Evolutionary conservation across 169 alveolate genomes (phyloP), one percentile per base, ranked within the genome.

Genomic region (Cryptosporidium bovis): DNA sequence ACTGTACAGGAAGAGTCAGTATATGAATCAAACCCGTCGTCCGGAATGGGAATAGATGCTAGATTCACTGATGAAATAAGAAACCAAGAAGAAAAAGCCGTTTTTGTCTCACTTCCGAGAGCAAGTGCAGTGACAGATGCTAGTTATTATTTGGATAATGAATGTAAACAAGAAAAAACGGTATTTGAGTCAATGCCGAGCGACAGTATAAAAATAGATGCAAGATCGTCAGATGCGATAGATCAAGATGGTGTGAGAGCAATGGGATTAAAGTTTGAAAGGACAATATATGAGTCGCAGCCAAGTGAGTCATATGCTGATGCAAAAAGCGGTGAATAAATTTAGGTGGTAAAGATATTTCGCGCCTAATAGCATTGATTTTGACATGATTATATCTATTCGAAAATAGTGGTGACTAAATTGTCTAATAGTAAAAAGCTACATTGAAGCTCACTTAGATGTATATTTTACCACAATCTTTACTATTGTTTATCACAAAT

Each of bases 261-360:
- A 24, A 40, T 40, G 48, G 10, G 48, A 1, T 40, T 8, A 40
- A 40, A 40, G 48, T 40, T 8, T 40, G 46, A 27, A 31, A 69
- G 51, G 20, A 53, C 83, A 1, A n/a, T 69, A 13, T 69, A 34
- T 34, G 83, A 69, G 16, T 69, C 83, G 3, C 67, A 51, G 40
- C 87, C 87, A n/a, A 62, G 10, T 13, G 36, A 77, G 31, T 77
- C 87, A 27, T 40, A 56, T 77, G 87, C 87, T 2, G 87, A 77
- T 77, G 87, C 87, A 77, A 60, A 34, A 27, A 29, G 77, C 34
- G 44, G 16, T 67, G 24, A 29, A 29, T 67, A 50, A 56, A 56
- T 48, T 48, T 48, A 0, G 55, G 16, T 64, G 2, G 60, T 24
- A 58, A 3, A n/a, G 20, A n/a, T 6, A 40, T 33, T 65, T 40